These are phyloP conservation scores for Volvariella volvacea DNA, from an alignment of 1,284 basidiomycete genomes.

Conservation along the genomic window DNA sequence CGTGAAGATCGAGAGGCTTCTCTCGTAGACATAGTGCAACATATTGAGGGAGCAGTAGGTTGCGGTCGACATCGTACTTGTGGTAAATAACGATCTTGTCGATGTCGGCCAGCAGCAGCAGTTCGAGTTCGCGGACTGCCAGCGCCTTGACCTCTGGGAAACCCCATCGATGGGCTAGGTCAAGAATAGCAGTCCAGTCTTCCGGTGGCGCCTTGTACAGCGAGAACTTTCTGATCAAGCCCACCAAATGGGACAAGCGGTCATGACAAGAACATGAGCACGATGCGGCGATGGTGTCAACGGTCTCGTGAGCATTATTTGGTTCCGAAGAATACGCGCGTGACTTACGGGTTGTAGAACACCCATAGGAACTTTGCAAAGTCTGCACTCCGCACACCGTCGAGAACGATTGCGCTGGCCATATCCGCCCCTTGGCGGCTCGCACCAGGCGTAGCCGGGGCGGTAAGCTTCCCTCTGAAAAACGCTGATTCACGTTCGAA, in stretches of 20 bases:
- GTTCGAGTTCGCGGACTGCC: conserved; percentile 56
- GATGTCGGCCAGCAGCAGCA: conserved; percentile 35
- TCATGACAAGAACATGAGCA: too few relatives aligned
- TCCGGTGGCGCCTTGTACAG: conserved; percentile 45
- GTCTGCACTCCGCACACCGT: conserved; percentile 38
- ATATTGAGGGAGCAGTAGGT: conserved; percentile 50
- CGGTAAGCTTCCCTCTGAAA: conserved; percentile 40
- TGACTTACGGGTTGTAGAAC: conserved; percentile 60
- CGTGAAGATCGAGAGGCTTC: conserved; percentile 46
- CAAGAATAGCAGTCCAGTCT: conserved; percentile 55
- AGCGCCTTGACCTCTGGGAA: conserved; percentile 56
- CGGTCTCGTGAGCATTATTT: background rate
- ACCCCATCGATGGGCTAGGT: conserved; percentile 50
- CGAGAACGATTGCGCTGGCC: conserved; percentile 42
- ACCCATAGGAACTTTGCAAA: conserved; percentile 62
- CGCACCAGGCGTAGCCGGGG: conserved; percentile 38
- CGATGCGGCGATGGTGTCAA: background rate
- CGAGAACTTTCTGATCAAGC: conserved; percentile 33
- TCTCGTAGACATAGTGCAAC: conserved; percentile 47
- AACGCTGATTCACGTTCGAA: conserved; percentile 55
- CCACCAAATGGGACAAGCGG: background rate
- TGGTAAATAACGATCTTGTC: conserved; percentile 56
- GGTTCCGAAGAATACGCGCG: background rate
- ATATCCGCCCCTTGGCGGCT: conserved; percentile 36
- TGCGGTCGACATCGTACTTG: conserved; percentile 43